Evolutionary conservation across 179 eudicot species (phyloP), one percentile per base, ranked within the genome.

Genomic region (Pouteria campechiana): DNA sequence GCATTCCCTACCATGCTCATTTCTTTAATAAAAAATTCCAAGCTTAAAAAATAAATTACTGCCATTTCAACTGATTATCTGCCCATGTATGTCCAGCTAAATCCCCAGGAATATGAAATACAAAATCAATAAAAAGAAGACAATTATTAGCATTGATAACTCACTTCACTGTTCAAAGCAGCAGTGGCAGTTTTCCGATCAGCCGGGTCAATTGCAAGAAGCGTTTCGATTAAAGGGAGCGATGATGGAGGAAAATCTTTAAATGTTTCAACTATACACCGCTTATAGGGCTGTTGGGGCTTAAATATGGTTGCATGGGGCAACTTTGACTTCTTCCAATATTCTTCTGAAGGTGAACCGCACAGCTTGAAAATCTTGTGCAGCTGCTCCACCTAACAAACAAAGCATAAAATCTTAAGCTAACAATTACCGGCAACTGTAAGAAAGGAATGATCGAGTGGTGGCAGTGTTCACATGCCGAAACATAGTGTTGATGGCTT

Each of bases 271-370:
- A 41, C 33, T 59, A 82, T 75, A 53, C 87, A 70, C 55, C 87
- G 63, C 68, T 58, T 82, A 52, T 82, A 82, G 11, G 87, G 57
- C 30, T 78, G 78, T 44, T 78, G 93, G 44, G 93, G 93, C 68
- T 65, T 82, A 64, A 82, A 82, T 32, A 82, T 67, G 28, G 87
- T 75, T 40, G 93, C 87, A 63, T 82, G 87, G 15, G 93, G 87
- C 50, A 82, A 60, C 68, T 73, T 75, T 12, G 87, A 82, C 69
- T 64, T 82, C 55, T 73, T 82, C 93, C 93, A 82, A 43, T 82
- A 82, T 41, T 72, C 81, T 32, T 82, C 87, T 2, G 80, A 59
- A 30, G 92, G 92, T 50, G 85, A 81, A 48, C 92, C 92, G 57
- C 92, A 81, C 46, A 81, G 55, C 74, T 82, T 82, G 65, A 75